These are phyloP conservation scores for Rhodocollybia butyracea DNA, from an alignment of 768 basidiomycete genomes.

Conservation along the genomic window DNA sequence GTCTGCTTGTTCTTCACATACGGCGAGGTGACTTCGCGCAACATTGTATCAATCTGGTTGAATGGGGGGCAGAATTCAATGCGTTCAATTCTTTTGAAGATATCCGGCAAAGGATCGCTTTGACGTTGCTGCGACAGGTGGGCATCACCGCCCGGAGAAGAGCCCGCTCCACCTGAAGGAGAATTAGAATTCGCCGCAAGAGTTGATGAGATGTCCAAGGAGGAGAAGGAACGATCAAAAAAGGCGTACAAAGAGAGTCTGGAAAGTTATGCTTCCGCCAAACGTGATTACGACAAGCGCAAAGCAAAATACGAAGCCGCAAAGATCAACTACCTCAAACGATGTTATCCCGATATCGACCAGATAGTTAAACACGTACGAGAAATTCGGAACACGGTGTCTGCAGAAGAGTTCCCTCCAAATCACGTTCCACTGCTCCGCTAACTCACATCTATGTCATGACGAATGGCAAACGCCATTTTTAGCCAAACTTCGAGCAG, in stretches of 20 bases:
- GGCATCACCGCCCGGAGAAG: not conserved
- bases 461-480: constrained; percentile 59
- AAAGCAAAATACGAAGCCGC: constrained; percentile 9
- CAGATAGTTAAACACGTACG: constrained; percentile 45
- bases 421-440: not conserved
- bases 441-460: constrained; percentile 48
- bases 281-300: constrained; percentile 21
- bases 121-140: constrained; percentile 13
- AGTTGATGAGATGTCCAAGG: constrained; percentile 6
- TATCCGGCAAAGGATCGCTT: constrained; percentile 41
- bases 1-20: constrained; percentile 55
- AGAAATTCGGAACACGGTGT: constrained; percentile 24
- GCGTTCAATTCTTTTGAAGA: constrained; percentile 53
- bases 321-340: constrained; percentile 31
- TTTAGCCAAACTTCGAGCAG: constrained; percentile 42
- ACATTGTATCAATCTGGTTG: constrained; percentile 43
- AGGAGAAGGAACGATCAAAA: not conserved
- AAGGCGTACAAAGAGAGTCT: constrained; percentile 5
- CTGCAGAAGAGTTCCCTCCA: constrained; percentile 1
- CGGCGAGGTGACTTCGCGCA: constrained; percentile 53
- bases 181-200: not conserved
- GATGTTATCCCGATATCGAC: constrained; percentile 51
- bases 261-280: constrained; percentile 18
- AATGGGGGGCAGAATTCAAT: constrained; percentile 38
- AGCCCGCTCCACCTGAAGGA: not conserved